Base-by-base conservation (phyloP, 331 rosid species). In the Stylosanthes scabra region DNA sequence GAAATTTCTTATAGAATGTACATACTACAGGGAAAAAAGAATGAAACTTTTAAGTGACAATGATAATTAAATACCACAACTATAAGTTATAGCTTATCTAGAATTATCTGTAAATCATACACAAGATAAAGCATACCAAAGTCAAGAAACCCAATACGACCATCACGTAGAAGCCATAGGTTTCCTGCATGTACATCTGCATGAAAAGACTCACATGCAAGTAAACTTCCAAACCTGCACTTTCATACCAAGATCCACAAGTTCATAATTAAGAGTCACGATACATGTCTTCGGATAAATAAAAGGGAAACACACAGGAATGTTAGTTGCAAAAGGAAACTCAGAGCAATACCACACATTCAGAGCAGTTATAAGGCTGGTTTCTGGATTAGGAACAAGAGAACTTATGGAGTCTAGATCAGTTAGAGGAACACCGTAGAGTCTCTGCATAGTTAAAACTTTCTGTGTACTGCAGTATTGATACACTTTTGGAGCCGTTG, bases 161-260 rank as follows among this genome's bases (percentile, higher is more conserved):
- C 99, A 88, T 94, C 99, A 25, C 89, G 97, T 60, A 94, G 86
- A 67, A 89, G 75, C 97, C 99, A 94, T 79, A 94, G 83, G 84
- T 94, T 94, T 58, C 99, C 99, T 42, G 99, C 99, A 58, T 94
- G 99, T 10, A 94, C 99, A 75, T 91, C 99, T 64, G 99, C 99
- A 63, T 91, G 99, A 79, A 94, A 94, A 81, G 96, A 82, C 78
- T 94, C 97, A 84, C 99, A 94, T 40, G 92, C 96, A 73, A 94
- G 97, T 87, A 94, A 87, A 88, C 99, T 94, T 72, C 99, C 99
- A 86, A 91, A 94, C 99, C 99, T 91, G 86, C 74, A 84, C 46
- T 67, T 65, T 57, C 59, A 81, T 66, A 72, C 62, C 65, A 52
- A 66, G 75, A 16, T 61, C 59, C 47, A 42, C 2, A 71, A 61